Base-by-base conservation (phyloP, 2,329 filamentous ascomycete genomes). In the Xylaria sp. region DNA sequence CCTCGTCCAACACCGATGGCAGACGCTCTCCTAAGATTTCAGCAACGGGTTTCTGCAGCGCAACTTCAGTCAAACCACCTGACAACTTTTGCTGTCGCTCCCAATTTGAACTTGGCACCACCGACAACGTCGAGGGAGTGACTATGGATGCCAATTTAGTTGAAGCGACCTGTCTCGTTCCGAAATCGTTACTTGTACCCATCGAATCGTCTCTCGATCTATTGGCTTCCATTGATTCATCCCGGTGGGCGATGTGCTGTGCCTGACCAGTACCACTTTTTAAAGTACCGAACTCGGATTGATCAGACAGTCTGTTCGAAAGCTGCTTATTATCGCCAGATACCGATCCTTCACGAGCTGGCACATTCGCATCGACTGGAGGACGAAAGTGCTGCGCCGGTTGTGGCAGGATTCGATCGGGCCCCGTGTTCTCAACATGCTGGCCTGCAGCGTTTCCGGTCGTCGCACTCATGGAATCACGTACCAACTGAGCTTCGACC, bases 11-110 rank as follows among this genome's bases (percentile, higher is more conserved):
- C 16, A 47, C 18, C 1, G 59, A 18, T 42, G 63, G 62, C 8
- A 59, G 67, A 7, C 63, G 64, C 49, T 67, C 70, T 34, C 65
- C 66, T 10, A 73, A 64, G 2, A 73, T 69, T 42, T 73, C 71
- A 23, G 69, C 62, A 13, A 73, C 71, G 7, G 71, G 69, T 58
- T 71, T 73, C 58, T 72, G 70, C 52, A 66, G 65, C 49, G 69
- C 66, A 34, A 68, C 67, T 49, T 65, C 67, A 9, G 67, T 67
- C 10, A 69, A 54, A 61, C 59, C 55, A 18, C 47, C 47, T 18
- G 18, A 35, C 55, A 59, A 13, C 7, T 53, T 55, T 58, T 47
- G 58, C 23, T 47, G 54, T 50, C 49, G 53, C 39, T 58, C 49
- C 9, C 4, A 42, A 34, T 46, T 50, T 18, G 35, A 48, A 48